Evolutionary conservation across 2,329 filamentous ascomycete genomes (phyloP), one percentile per base, ranked within the genome.

Genomic region (Epichloe brachyelytri): DNA sequence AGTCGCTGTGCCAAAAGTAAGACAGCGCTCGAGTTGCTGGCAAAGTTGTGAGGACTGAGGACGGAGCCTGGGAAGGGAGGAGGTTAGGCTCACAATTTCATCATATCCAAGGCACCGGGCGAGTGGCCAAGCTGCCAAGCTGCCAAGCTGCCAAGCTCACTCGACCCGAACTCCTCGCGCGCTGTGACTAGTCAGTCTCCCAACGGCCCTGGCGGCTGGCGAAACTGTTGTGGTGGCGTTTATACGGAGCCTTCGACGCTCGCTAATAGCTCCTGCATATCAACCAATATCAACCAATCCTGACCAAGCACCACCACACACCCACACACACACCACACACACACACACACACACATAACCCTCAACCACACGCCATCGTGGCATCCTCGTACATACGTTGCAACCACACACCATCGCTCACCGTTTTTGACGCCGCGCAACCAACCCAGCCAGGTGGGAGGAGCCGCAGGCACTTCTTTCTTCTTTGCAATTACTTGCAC

Each of bases 231-330:
- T 43, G 46, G 50, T 49, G 50, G 50, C 50, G 50, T 46, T 46
- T 36, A 20, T 30, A 11, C 26, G 26, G 26, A 30, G 26, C 10
- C 36, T 36, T 43, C 40, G 33, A 34, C 40, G 10, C 40, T 14
- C 40, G 33, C 15, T 20, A 33, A 26, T 3, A 8, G 40, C 40
- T 36, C 36, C 30, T 14, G 30, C 46, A 5, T 12, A n/a, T 45
- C n/a, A 41, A 34, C 50, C 50, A 48, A 4, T 12, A n/a, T 45
- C n/a, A 41, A 36, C 50, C 50, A 51, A 51, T 51, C 50, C 17
- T 39, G 10, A 12, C 34, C 37, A 6, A 33, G 33, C 33, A 37
- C 33, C 20, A 33, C n/a, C 45, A 45, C 50, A 51, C 45, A 30
- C 40, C 2, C 19, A 19, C 19, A 2, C 19, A 19, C 19, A 19